phyloP scores from a whole-genome alignment of 352 stramenopile species.

The Albugo candida region DNA sequence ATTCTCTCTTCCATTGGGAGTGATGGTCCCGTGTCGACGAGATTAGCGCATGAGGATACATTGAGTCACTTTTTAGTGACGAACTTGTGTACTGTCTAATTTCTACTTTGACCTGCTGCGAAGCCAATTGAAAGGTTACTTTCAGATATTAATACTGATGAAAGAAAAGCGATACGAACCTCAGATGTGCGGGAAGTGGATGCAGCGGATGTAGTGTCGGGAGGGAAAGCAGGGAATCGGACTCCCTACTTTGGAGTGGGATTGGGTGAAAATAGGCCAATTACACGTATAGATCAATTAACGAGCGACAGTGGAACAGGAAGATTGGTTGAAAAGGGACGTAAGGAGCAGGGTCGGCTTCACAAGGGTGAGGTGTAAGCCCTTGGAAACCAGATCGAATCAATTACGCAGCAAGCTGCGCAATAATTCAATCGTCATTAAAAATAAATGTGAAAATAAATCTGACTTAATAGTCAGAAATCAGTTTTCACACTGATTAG shows the following conservation, averaged over 20 bases:
- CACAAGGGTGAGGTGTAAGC: constrained; percentile 11
- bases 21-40: neutral
- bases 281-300: too few species aligned
- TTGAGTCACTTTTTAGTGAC: too few species aligned
- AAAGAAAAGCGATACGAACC: constrained; percentile 9
- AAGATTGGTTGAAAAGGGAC: too few species aligned
- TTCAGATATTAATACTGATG: neutral
- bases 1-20: constrained; percentile 77
- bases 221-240: constrained; percentile 26
- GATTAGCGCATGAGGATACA: too few species aligned
- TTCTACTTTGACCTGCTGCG: neutral
- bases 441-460: too few species aligned
- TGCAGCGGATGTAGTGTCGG: constrained; percentile 10
- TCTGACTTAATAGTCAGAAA: too few species aligned
- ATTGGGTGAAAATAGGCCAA: too few species aligned
- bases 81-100: too few species aligned
- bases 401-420: constrained; percentile 13
- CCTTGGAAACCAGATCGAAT: constrained; percentile 12
- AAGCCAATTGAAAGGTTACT: neutral
- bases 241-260: too few species aligned
- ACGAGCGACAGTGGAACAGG: too few species aligned
- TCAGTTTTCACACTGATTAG: too few species aligned
- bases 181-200: neutral
- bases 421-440: too few species aligned
- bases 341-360: constrained; percentile 3